A percentile compares a stretch with the other conserved stretches of the same genome.
phyloP scores from a whole-genome alignment of 805 yeast genomes.

The Wickerhamiella alocasiicola region DNA sequence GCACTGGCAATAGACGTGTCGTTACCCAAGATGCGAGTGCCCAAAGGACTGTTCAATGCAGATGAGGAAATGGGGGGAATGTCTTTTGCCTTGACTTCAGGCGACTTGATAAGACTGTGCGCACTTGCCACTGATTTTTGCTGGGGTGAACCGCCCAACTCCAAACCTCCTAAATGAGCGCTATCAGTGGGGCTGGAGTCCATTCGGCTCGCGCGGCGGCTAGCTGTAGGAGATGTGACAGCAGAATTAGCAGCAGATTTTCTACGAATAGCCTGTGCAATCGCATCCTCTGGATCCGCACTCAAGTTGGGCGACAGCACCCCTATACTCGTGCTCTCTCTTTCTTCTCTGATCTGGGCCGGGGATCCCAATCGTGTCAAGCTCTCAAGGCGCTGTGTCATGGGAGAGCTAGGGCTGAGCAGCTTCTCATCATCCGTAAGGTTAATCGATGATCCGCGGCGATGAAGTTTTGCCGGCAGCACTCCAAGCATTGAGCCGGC shows the following conservation, averaged over 20 bases:
- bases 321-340: conserved; percentile 2
- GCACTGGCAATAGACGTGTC: too few species aligned
- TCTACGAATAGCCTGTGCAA: conserved; percentile 2
- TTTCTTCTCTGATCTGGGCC: conserved; percentile 7
- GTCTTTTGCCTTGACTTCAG: too few species aligned
- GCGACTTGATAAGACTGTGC: too few species aligned
- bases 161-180: too few species aligned
- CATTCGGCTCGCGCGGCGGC: too few species aligned
- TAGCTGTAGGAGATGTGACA: background rate
- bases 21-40: too few species aligned
- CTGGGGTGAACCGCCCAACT: too few species aligned
- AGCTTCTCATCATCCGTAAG: background rate
- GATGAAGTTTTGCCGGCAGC: background rate
- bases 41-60: too few species aligned
- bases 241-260: background rate
- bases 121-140: too few species aligned
- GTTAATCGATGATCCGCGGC: conserved; percentile 1
- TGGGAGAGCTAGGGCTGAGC: background rate
- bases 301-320: background rate
- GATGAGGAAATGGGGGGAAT: too few species aligned
- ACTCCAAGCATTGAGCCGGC: background rate
- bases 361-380: conserved; percentile 1
- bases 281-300: background rate
- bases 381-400: background rate
- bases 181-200: too few species aligned